phyloP scores from a whole-genome alignment of 768 basidiomycete genomes.

The Peribolospora kevripleyi region DNA sequence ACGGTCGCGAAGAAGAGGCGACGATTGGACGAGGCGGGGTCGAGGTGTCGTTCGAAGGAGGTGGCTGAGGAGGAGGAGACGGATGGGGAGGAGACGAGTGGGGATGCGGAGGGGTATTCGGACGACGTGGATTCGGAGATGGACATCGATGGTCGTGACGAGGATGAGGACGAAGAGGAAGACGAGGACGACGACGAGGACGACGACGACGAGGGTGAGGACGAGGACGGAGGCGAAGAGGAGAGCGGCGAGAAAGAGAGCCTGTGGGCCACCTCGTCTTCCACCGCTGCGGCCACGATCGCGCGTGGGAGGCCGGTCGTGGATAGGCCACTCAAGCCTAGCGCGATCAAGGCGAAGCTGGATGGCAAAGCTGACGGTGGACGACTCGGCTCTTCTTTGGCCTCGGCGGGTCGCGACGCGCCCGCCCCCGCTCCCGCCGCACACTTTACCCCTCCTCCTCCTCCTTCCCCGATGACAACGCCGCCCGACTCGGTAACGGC shows the following conservation, averaged over 20 bases:
- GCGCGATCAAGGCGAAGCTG: too few species aligned
- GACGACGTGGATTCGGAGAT: not conserved
- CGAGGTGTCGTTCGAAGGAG: too few species aligned
- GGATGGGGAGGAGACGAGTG: too few species aligned
- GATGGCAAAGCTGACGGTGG: too few species aligned
- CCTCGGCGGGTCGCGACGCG: not conserved
- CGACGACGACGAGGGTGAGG: not conserved
- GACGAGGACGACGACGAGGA: slow-evolving; percentile 5
- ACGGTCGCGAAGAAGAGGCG: too few species aligned
- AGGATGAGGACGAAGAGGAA: not conserved
- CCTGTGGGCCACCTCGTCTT: too few species aligned
- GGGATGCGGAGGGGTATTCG: slow-evolving; percentile 2
- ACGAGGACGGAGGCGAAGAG: not conserved
- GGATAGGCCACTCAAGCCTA: too few species aligned
- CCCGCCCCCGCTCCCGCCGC: slow-evolving; percentile 4
- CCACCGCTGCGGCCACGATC: too few species aligned
- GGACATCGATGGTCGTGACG: not conserved
- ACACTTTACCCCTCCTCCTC: slow-evolving; percentile 6
- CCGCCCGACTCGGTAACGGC: not conserved
- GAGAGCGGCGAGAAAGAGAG: too few species aligned
- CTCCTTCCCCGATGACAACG: slow-evolving; percentile 13
- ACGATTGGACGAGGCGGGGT: too few species aligned
- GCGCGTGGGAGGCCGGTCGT: too few species aligned
- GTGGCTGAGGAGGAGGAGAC: too few species aligned
- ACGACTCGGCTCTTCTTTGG: not conserved